These are phyloP conservation scores for Immersiella caudata DNA, from an alignment of 495 filamentous ascomycete genomes.

Conservation along the genomic window DNA sequence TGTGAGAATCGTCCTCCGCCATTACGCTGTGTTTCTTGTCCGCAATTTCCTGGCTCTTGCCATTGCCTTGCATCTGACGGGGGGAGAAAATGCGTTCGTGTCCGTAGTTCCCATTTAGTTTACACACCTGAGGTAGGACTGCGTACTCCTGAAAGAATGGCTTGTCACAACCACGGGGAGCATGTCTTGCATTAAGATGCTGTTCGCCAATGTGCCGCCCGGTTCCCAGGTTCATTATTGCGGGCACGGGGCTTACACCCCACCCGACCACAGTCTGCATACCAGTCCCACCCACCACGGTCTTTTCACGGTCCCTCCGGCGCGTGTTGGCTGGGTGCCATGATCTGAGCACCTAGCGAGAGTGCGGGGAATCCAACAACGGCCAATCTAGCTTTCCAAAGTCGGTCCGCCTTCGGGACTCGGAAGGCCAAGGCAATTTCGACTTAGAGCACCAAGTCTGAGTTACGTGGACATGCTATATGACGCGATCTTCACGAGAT, in stretches of 20 bases:
- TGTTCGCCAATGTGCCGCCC: not conserved
- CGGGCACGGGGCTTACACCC: not conserved
- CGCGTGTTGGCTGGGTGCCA: not conserved
- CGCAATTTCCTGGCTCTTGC: too few relatives aligned
- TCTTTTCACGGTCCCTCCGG: constrained; percentile 3
- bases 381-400: not conserved
- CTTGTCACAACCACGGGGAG: not conserved
- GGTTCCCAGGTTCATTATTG: too few relatives aligned
- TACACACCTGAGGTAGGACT: too few relatives aligned
- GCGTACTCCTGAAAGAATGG: too few relatives aligned
- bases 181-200: not conserved
- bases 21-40: too few relatives aligned
- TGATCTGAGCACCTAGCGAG: constrained; percentile 7
- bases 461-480: constrained; percentile 8
- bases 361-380: constrained; percentile 1
- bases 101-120: too few relatives aligned
- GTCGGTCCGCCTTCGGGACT: not conserved
- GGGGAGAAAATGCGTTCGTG: too few relatives aligned
- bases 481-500: not conserved
- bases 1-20: too few relatives aligned
- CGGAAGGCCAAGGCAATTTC: constrained; percentile 15
- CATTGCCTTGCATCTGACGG: too few relatives aligned
- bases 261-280: not conserved
- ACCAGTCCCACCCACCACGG: not conserved
- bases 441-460: constrained; percentile 1